Evolutionary conservation across 2,329 filamentous ascomycete species (phyloP).

Genomic region (Ophiostoma perfectum): DNA sequence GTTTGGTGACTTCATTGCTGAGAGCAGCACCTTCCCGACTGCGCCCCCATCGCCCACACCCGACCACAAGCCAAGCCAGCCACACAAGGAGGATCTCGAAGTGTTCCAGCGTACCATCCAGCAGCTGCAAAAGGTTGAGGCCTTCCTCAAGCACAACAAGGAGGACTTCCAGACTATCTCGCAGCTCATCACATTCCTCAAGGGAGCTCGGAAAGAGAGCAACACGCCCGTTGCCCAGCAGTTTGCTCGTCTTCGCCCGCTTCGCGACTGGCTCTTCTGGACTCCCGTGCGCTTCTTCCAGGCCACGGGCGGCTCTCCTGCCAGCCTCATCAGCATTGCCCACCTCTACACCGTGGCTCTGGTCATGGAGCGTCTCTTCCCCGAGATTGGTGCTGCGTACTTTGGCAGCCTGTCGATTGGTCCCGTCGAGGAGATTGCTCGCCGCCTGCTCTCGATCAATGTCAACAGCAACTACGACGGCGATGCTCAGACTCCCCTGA

Average conservation of each 20-base stretch:
- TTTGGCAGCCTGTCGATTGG: conserved; percentile 73
- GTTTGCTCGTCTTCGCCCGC: conserved; percentile 81
- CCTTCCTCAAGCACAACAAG: conserved; percentile 61
- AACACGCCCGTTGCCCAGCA: conserved; percentile 69
- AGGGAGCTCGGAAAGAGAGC: conserved; percentile 65
- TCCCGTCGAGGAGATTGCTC: conserved; percentile 81
- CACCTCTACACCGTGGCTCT: conserved; percentile 89
- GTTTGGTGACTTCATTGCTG: conserved; percentile 74
- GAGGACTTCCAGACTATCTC: conserved; percentile 64
- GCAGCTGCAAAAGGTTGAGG: conserved; percentile 63
- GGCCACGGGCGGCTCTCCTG: conserved; percentile 65
- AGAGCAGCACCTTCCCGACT: conserved; percentile 68
- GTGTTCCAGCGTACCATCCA: conserved; percentile 62
- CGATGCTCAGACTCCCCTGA: conserved; percentile 50
- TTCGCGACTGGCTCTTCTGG: conserved; percentile 95
- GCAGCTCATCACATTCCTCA: conserved; percentile 66
- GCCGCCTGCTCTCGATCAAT: conserved; percentile 65
- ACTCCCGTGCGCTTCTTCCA: conserved; percentile 80
- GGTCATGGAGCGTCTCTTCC: conserved; percentile 83
- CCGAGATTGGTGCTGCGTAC: conserved; percentile 84
- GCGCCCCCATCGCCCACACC: conserved; percentile 58
- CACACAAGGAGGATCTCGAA: conserved; percentile 64
- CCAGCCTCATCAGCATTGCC: conserved; percentile 74
- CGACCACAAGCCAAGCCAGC: conserved; percentile 56
- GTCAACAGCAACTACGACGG: conserved; percentile 52